A percentile compares a stretch with the other conserved stretches of the same genome.
phyloP scores from a whole-genome alignment of 1,284 basidiomycete genomes.

The Golubevia sp. region DNA sequence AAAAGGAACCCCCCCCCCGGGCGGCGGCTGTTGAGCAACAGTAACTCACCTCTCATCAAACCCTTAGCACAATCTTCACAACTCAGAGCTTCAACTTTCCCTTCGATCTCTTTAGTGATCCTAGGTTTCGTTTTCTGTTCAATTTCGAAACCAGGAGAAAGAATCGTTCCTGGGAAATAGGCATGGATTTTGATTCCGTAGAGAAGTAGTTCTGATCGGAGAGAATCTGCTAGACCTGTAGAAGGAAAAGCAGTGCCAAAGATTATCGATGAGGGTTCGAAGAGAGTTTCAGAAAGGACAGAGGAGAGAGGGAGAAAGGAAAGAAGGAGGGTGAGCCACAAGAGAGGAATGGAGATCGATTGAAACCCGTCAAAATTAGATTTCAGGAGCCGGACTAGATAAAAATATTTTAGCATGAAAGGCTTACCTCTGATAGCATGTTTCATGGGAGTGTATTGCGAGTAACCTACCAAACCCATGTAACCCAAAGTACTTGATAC shows the following conservation, averaged over 20 bases:
- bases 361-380: background rate
- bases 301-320: background rate
- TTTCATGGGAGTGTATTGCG: constrained; percentile 85
- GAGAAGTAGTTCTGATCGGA: constrained; percentile 80
- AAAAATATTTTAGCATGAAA: background rate
- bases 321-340: background rate
- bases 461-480: constrained; percentile 81
- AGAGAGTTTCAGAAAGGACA: too few relatives aligned
- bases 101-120: constrained; percentile 80
- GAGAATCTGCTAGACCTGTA: constrained; percentile 79
- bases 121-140: constrained; percentile 83
- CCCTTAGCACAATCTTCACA: constrained; percentile 72
- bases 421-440: constrained; percentile 79
- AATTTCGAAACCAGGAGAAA: constrained; percentile 76
- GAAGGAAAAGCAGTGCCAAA: background rate
- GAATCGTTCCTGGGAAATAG: constrained; percentile 85
- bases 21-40: too few relatives aligned
- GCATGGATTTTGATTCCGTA: constrained; percentile 82
- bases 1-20: too few relatives aligned
- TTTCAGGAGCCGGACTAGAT: background rate
- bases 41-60: constrained; percentile 70
- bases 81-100: constrained; percentile 71
- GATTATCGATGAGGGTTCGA: too few relatives aligned
- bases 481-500: constrained; percentile 81
- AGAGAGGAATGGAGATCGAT: background rate